phyloP scores from a whole-genome alignment of 2,329 filamentous ascomycete genomes.

The Botrytis porri region DNA sequence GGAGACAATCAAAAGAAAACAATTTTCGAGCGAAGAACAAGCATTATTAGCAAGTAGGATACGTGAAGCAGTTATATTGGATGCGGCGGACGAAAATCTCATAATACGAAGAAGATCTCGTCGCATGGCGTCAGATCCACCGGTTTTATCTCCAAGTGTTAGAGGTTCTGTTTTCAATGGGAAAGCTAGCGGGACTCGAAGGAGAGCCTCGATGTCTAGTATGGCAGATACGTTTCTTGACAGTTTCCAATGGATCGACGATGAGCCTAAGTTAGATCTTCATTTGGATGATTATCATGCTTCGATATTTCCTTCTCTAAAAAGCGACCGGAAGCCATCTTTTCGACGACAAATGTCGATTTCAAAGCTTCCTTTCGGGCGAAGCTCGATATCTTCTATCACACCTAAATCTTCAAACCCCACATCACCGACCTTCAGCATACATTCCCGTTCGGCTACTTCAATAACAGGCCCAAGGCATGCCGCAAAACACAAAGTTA shows the following conservation, averaged over 20 bases:
- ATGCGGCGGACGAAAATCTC: conserved; percentile 57
- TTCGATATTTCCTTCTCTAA: conserved; percentile 30
- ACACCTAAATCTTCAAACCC: conserved; percentile 35
- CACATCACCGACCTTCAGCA: conserved; percentile 29
- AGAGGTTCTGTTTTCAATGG: conserved; percentile 6
- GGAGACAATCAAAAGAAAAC: conserved; percentile 67
- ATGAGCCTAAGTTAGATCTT: conserved; percentile 67
- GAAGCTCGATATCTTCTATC: conserved; percentile 45
- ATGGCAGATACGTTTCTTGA: conserved; percentile 50
- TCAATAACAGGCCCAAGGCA: conserved; percentile 46
- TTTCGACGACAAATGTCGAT: conserved; percentile 73
- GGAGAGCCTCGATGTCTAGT: conserved; percentile 24
- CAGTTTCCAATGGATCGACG: conserved; percentile 71
- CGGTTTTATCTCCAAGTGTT: conserved; percentile 11
- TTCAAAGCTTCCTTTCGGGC: conserved; percentile 60
- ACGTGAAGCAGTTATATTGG: conserved; percentile 52
- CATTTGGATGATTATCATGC: conserved; percentile 68
- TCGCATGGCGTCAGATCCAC: conserved; percentile 29
- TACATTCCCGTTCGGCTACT: conserved; percentile 43
- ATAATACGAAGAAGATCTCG: conserved; percentile 46
- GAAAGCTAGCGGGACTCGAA: conserved; percentile 14
- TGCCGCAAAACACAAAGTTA: conserved; percentile 34
- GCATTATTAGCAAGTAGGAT: conserved; percentile 53
- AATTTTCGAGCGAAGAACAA: conserved; percentile 72
- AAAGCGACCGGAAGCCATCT: conserved; percentile 52